Percentiles rank a stretch among this genome's conserved stretches.
Evolutionary conservation across 2,329 filamentous ascomycete species (phyloP).

Genomic region (Hymenotorrendiella dingleyae): DNA sequence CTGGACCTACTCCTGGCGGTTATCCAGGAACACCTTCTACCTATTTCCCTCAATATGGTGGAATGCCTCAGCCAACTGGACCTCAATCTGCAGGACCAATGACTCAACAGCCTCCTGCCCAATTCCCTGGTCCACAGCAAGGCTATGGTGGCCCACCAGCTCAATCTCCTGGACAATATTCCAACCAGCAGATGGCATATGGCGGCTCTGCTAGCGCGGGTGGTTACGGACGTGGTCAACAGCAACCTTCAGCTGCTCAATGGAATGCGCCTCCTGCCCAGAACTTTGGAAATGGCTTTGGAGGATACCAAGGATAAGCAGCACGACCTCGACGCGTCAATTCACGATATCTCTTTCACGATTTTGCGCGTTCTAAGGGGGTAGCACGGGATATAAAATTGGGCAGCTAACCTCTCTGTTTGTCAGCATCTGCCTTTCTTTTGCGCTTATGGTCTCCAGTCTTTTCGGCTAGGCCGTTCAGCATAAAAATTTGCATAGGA

Average conservation of each 20-base stretch:
- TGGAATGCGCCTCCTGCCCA: slow-evolving; percentile 50
- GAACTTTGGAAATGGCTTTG: slow-evolving; percentile 57
- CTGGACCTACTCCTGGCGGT: slow-evolving; percentile 59
- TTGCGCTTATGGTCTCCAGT: slow-evolving; percentile 17
- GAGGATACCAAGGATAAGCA: slow-evolving; percentile 53
- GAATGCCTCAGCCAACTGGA: slow-evolving; percentile 41
- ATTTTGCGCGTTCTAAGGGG: slow-evolving; percentile 13
- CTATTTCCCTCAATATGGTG: slow-evolving; percentile 93
- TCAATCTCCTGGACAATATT: slow-evolving; percentile 57
- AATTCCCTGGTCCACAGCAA: slow-evolving; percentile 59
- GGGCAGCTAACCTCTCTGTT: slow-evolving; percentile 17
- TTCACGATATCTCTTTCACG: slow-evolving; percentile 12
- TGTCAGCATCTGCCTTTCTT: slow-evolving; percentile 22
- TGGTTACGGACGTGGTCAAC: slow-evolving; percentile 73
- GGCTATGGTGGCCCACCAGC: slow-evolving; percentile 58
- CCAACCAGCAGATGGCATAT: slow-evolving; percentile 66
- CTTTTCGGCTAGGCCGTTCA: slow-evolving; percentile 23
- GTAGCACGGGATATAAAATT: slow-evolving; percentile 23
- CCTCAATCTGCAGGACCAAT: slow-evolving; percentile 33
- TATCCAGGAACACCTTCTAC: slow-evolving; percentile 74
- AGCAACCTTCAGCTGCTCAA: slow-evolving; percentile 32
- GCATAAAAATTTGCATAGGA: slow-evolving; percentile 28
- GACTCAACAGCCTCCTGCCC: slow-evolving; percentile 35
- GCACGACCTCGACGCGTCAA: slow-evolving; percentile 7
- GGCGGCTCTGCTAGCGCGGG: slow-evolving; percentile 69